phyloP scores from a whole-genome alignment of 208 protist genomes.

The Leishmania aethiopica region DNA sequence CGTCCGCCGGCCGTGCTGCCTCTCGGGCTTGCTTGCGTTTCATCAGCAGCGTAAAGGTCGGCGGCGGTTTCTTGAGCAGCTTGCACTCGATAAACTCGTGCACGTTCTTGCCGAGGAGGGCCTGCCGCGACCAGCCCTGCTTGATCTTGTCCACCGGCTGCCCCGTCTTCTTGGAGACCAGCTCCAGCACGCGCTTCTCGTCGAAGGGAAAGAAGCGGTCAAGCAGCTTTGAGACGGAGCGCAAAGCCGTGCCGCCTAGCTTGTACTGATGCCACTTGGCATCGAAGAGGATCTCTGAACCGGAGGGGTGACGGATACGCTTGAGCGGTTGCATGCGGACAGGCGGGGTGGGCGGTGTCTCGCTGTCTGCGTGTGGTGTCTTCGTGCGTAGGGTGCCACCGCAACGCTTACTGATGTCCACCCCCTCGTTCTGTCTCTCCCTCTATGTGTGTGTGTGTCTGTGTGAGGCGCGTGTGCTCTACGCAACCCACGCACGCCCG shows the following conservation, averaged over 20 bases:
- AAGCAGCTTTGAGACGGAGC: slow-evolving; percentile 83
- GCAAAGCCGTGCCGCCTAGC: slow-evolving; percentile 54
- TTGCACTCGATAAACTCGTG: slow-evolving; percentile 87
- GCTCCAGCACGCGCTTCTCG: slow-evolving; percentile 59
- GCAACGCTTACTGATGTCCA: not conserved
- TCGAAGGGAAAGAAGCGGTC: slow-evolving; percentile 90
- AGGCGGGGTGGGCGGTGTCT: not conserved
- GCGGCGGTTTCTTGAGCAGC: slow-evolving; percentile 67
- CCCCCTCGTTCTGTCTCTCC: not conserved
- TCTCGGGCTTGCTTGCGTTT: slow-evolving; percentile 21
- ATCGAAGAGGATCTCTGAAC: slow-evolving; percentile 71
- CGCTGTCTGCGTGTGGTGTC: slow-evolving; percentile 6
- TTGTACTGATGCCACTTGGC: slow-evolving; percentile 87
- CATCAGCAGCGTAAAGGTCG: slow-evolving; percentile 61
- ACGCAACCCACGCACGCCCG: not conserved
- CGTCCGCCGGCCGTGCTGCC: slow-evolving; percentile 26
- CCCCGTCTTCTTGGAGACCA: slow-evolving; percentile 76
- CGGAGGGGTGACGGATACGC: slow-evolving; percentile 66
- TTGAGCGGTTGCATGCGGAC: slow-evolving; percentile 25
- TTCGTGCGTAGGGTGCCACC: not conserved
- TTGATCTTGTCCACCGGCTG: slow-evolving; percentile 61
- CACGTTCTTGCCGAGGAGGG: slow-evolving; percentile 89
- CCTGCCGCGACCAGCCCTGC: slow-evolving; percentile 65
- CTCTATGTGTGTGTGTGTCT: not conserved
- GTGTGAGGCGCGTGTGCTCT: not conserved